Evolutionary conservation across 2,329 filamentous ascomycete genomes (phyloP), one percentile per base, ranked within the genome.

Genomic region (Pseudogymnoascus sp.): DNA sequence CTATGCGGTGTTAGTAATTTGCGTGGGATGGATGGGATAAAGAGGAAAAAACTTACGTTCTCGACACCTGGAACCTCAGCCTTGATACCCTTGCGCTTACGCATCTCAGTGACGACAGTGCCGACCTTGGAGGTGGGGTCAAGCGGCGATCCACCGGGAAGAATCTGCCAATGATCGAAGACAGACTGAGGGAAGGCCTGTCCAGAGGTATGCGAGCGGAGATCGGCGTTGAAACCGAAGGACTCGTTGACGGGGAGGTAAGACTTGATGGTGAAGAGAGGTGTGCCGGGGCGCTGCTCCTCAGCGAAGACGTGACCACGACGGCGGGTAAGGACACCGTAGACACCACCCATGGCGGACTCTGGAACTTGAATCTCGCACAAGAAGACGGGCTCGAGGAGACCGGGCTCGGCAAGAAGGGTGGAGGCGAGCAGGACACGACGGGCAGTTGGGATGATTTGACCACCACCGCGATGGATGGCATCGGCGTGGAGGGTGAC

Each of bases 61-160:
- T 91, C 90, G 82, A 92, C 87, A 77, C 88, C 90, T 72, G 94
- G 93, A 76, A 97, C 89, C 73, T 91, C 85, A 75, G 88, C 81
- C 91, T 99, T 99, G 84, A 99, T 83, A 91, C 93, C 94, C 91
- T 99, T 99, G 81, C 93, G 90, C 88, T 97, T 97, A 77, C 94
- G 92, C 88, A 95, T 96, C 64, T 88, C 85, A 76, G 83, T 81
- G 72, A 97, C 91, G 72, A 97, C 83, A 76, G 84, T 78, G 76
- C 92, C 94, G 72, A 88, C 84, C 85, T 92, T 90, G 74, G 85
- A 86, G 73, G 86, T 88, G 75, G 79, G 69, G 80, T 99, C 93
- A 74, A 97, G 85, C 70, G 90, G 87, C 71, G 89, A 94, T 73
- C 94, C 94, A 87, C 93, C 93, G 71, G 92, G 90, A 71, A 97